Base-by-base conservation (phyloP, 2,329 filamentous ascomycete species). In the Ophiocordyceps unilateralis region DNA sequence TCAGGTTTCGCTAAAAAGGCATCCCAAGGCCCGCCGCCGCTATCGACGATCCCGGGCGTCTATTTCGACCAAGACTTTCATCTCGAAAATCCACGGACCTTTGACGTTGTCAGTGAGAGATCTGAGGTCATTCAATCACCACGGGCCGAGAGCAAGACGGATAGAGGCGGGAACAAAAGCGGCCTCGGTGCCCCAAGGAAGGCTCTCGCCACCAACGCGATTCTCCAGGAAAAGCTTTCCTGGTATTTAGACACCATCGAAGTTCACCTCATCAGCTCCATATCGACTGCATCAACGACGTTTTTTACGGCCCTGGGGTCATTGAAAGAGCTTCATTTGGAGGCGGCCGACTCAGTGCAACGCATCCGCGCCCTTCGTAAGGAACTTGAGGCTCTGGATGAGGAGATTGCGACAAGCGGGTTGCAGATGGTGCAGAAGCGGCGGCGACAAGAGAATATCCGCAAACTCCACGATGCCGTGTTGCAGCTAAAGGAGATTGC, bases 191-290 rank as follows among this genome's bases (percentile, higher is more conserved):
- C 55, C 2, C 78, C 83, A 9, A 76, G 89, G 46, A 96, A 95
- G 58, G 83, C 85, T 1, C 68, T 98, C 23, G 89, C 89, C 8
- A 95, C 88, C 0, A 98, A 98, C 61, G 91, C 91, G 0, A 98
- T 98, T 45, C 61, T 98, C 30, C 91, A 98, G 58, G 91, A 98
- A 61, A 98, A 98, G 61, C 68, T 98, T 12, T 96, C 91, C 0
- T 98, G 91, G 91, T 98, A 98, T 59, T 94, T 98, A 87, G 91
- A 98, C 58, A 98, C 91, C 0, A 87, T 98, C 20, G 91, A 98
- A 58, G 86, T 98, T 43, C 91, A 98, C 58, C 68, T 98, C 8
- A 95, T 98, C 52, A 86, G 85, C 26, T 94, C 88, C 0, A 98
- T 98, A 48, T 96, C 89, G 2, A 87, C 84, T 0, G 91, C 91